A percentile compares a stretch with the other conserved stretches of the same genome.
Conservation (phyloP, 805 yeast species). For the Candida parachauliodes region DNA sequence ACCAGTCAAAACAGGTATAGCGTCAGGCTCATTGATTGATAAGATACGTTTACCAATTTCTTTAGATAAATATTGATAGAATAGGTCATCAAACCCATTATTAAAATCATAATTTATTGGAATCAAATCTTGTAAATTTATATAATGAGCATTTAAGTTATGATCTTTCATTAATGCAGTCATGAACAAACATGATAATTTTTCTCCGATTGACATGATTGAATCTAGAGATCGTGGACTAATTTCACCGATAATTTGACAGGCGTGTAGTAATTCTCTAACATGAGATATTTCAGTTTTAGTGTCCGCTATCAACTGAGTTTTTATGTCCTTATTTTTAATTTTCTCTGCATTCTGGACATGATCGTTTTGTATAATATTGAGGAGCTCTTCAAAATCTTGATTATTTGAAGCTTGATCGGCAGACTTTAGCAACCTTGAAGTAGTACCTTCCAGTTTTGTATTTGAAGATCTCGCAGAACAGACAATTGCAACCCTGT, state of each 20-base stretch:
- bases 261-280: slow-evolving; percentile 73
- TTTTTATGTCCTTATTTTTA: slow-evolving; percentile 39
- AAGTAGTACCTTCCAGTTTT: slow-evolving; percentile 93
- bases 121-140: slow-evolving; percentile 74
- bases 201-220: slow-evolving; percentile 92
- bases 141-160: slow-evolving; percentile 72
- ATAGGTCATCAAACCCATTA: slow-evolving; percentile 61
- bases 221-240: slow-evolving; percentile 83
- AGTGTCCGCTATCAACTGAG: slow-evolving; percentile 56
- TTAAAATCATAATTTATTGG: slow-evolving; percentile 56
- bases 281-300: slow-evolving; percentile 64
- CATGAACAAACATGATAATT: slow-evolving; percentile 86
- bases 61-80: slow-evolving; percentile 54
- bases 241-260: slow-evolving; percentile 88
- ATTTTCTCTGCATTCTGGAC: slow-evolving; percentile 65
- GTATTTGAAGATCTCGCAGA: slow-evolving; percentile 91
- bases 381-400: slow-evolving; percentile 56
- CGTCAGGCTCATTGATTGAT: slow-evolving; percentile 31
- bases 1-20: slow-evolving; percentile 91
- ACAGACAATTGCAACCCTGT: slow-evolving; percentile 89
- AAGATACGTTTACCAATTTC: slow-evolving; percentile 49
- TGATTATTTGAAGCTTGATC: slow-evolving; percentile 65
- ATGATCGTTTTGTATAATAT: slow-evolving; percentile 77
- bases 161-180: slow-evolving; percentile 78
- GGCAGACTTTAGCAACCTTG: slow-evolving; percentile 79